Conservation (phyloP, 768 basidiomycete genomes). For the Rhodotorula toruloides region DNA sequence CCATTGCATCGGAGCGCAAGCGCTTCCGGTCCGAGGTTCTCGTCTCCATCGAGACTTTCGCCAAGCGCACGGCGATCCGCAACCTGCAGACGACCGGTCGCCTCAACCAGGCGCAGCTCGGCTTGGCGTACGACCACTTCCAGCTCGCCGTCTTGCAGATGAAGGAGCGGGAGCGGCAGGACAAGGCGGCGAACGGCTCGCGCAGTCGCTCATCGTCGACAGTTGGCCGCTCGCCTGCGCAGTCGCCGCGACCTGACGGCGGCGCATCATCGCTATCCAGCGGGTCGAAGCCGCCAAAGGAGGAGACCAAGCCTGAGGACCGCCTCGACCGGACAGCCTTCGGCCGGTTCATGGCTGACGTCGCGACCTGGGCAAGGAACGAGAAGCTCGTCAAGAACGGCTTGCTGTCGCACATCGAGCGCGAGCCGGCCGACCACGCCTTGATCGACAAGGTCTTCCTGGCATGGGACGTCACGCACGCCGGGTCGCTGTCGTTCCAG, state of each 20-base stretch:
- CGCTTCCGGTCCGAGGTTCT: constrained; percentile 84
- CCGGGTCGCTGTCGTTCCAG: constrained; percentile 84
- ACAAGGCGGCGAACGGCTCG: neutral
- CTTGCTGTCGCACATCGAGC: constrained; percentile 83
- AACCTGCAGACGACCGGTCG: constrained; percentile 73
- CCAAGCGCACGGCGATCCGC: constrained; percentile 82
- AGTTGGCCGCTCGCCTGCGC: neutral
- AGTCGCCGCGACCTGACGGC: neutral
- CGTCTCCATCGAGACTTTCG: constrained; percentile 85
- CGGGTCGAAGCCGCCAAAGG: constrained; percentile 43
- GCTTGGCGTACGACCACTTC: constrained; percentile 76
- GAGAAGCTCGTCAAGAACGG: constrained; percentile 83
- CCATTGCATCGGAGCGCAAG: constrained; percentile 76
- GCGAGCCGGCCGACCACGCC: constrained; percentile 90
- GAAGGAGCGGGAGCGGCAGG: constrained; percentile 19
- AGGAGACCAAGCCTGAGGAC: constrained; percentile 78
- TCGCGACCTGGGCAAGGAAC: constrained; percentile 91
- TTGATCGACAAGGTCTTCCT: constrained; percentile 88
- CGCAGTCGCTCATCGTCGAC: constrained; percentile 24
- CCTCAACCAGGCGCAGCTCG: constrained; percentile 80
- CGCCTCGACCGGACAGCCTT: constrained; percentile 80
- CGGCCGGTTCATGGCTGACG: constrained; percentile 79
- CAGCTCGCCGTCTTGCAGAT: constrained; percentile 36
- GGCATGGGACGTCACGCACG: constrained; percentile 81
- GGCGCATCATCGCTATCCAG: constrained; percentile 24